Base-by-base conservation (phyloP, 2,329 filamentous ascomycete species). In the Pyrenophora tritici-repentis region DNA sequence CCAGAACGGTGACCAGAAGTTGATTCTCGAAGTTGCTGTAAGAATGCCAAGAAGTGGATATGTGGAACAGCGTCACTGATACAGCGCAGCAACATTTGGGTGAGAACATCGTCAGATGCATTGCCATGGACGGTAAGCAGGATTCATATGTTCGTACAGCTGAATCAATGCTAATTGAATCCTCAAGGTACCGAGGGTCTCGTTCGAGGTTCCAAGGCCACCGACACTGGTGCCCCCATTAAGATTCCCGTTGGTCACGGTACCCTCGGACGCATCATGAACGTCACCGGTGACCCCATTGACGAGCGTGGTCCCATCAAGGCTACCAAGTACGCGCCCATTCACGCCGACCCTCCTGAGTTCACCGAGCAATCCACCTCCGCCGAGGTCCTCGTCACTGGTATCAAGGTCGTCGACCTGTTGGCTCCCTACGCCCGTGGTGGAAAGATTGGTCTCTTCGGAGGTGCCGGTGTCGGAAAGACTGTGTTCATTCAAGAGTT, bases 361-460 rank as follows among this genome's bases (percentile, higher is more conserved):
- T 99, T 97, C 85, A 84, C 84, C 68, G 94, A 99, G 75, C 94
- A 99, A 85, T 95, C 94, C 65, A 99, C 94, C 71, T 84, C 86
- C 72, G 94, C 94, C 71, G 94, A 99, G 83, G 87, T 99, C 79
- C 87, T 99, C 70, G 90, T 95, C 73, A 99, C 94, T 69, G 94
- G 94, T 88, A 99, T 99, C 87, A 99, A 99, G 89, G 94, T 99
- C 79, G 94, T 99, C 82, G 94, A 99, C 79, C 86, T 99, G 67
- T 87, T 99, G 75, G 94, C 94, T 73, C 94, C 94, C 74, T 99
- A 99, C 81, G 94, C 94, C 78, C 94, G 94, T 95, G 94, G 94
- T 91, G 94, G 94, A 87, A 99, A 99, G 89, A 99, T 99, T 86
- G 94, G 94, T 90, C 91, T 99, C 71, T 99, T 99, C 83, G 94